Conservation (phyloP, 2,329 filamentous ascomycete species). For the Talaromyces islandicus region DNA sequence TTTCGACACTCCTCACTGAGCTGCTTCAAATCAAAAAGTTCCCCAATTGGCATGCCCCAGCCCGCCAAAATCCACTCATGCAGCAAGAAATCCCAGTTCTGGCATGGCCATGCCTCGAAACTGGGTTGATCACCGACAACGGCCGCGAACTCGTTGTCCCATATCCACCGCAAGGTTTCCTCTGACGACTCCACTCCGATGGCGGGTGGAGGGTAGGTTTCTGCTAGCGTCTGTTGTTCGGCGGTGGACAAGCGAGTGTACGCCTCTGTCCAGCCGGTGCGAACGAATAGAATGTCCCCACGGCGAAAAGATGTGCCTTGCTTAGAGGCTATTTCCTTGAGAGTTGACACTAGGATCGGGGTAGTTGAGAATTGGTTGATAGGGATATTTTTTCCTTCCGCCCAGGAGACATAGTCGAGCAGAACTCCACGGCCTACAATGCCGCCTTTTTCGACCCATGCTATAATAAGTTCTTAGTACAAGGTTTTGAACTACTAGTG, state of each 20-base stretch:
- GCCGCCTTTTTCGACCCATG: conserved; percentile 20
- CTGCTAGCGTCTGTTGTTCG: conserved; percentile 32
- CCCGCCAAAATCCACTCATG: conserved; percentile 36
- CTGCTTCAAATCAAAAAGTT: conserved; percentile 41
- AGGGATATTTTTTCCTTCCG: conserved; percentile 27
- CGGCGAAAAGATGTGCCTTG: conserved; percentile 38
- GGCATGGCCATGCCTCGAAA: conserved; percentile 46
- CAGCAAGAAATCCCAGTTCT: conserved; percentile 17
- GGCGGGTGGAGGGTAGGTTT: conserved; percentile 22
- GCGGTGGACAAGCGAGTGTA: conserved; percentile 33
- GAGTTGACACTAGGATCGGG: conserved; percentile 15
- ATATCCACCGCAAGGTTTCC: conserved; percentile 51
- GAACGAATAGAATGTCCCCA: conserved; percentile 54
- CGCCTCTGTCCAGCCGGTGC: conserved; percentile 47
- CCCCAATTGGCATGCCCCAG: conserved; percentile 45
- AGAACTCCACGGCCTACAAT: conserved; percentile 40
- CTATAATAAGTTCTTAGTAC: conserved; percentile 13
- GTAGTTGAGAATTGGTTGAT: conserved; percentile 35
- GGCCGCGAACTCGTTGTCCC: conserved; percentile 52
- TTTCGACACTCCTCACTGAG: conserved; percentile 32
- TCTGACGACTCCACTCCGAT: conserved; percentile 46
- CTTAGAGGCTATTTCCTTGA: conserved; percentile 40
- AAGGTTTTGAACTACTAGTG: background rate
- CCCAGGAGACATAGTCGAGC: conserved; percentile 43
- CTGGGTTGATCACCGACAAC: conserved; percentile 52